A percentile compares a stretch with the other conserved stretches of the same genome.
phyloP scores from a whole-genome alignment of 2,329 filamentous ascomycete genomes.

The Orbilia brochopaga region DNA sequence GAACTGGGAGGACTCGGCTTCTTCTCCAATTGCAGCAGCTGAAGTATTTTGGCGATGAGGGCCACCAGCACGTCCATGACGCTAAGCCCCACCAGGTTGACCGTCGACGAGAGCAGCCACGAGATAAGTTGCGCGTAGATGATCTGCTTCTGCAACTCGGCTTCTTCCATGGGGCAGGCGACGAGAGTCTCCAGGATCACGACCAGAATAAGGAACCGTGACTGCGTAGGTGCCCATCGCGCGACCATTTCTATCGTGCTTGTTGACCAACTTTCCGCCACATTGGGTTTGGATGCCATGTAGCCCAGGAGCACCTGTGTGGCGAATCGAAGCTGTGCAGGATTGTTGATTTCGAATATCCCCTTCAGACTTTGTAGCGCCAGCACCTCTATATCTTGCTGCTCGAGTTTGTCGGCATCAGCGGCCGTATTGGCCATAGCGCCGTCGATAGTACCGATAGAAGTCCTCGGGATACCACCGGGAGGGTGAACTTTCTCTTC shows the following conservation, averaged over 20 bases:
- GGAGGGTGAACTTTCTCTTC: conserved; percentile 63
- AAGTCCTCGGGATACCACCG: conserved; percentile 64
- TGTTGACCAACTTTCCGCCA: conserved; percentile 73
- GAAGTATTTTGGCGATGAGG: conserved; percentile 80
- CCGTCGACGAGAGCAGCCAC: conserved; percentile 80
- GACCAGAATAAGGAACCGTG: conserved; percentile 87
- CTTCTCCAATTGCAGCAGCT: conserved; percentile 71
- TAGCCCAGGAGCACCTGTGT: conserved; percentile 77
- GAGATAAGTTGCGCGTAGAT: conserved; percentile 78
- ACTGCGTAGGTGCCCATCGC: conserved; percentile 89
- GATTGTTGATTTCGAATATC: conserved; percentile 81
- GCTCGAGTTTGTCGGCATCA: conserved; percentile 86
- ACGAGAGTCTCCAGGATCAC: conserved; percentile 78
- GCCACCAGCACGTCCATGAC: conserved; percentile 93
- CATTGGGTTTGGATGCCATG: conserved; percentile 67
- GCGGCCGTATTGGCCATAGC: conserved; percentile 80
- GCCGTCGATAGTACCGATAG: conserved; percentile 72
- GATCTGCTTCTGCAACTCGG: conserved; percentile 74
- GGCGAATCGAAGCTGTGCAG: conserved; percentile 78
- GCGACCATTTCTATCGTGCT: conserved; percentile 79
- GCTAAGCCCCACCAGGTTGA: conserved; percentile 93
- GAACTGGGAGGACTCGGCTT: conserved; percentile 56
- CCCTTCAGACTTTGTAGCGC: conserved; percentile 85
- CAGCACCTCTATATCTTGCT: conserved; percentile 83
- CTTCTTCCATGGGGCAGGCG: conserved; percentile 71